Evolutionary conservation across 208 protist genomes (phyloP).

Genomic region (Leishmania aethiopica): DNA sequence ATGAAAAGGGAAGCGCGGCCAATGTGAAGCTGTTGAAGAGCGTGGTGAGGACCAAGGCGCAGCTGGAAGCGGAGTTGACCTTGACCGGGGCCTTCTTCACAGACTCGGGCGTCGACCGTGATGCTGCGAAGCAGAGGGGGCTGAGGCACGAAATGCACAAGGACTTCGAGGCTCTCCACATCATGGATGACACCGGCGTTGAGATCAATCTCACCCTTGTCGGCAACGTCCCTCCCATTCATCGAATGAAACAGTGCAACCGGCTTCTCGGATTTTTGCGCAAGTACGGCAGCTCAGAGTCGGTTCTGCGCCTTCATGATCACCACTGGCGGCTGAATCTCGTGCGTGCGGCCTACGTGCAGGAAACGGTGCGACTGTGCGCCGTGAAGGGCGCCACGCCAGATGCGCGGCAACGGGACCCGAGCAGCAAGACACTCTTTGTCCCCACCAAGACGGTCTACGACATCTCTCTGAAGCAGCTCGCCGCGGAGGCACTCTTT

Average conservation of each 20-base stretch:
- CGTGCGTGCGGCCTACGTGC: conserved; percentile 46
- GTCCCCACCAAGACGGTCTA: conserved; percentile 49
- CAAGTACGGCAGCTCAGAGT: conserved; percentile 43
- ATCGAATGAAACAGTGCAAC: conserved; percentile 49
- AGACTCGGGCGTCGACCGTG: conserved; percentile 42
- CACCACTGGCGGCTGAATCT: conserved; percentile 66
- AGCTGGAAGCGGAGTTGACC: conserved; percentile 38
- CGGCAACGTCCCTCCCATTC: conserved; percentile 44
- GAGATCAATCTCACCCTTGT: conserved; percentile 39
- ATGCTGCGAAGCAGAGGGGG: conserved; percentile 30
- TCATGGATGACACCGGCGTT: conserved; percentile 46
- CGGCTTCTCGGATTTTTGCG: conserved; percentile 45
- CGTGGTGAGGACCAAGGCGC: conserved; percentile 9
- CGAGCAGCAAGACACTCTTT: conserved; percentile 41
- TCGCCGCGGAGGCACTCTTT: conserved; percentile 44
- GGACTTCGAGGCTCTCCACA: conserved; percentile 45
- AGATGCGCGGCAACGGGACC: conserved; percentile 34
- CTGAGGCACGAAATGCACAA: conserved; percentile 41
- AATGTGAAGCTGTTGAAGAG: conserved; percentile 18
- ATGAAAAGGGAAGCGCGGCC: background rate
- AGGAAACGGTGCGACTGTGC: conserved; percentile 54
- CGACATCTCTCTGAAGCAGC: conserved; percentile 55
- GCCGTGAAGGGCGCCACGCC: conserved; percentile 51
- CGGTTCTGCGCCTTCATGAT: conserved; percentile 48
- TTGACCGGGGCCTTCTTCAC: conserved; percentile 53